phyloP scores from a whole-genome alignment of 2,329 filamentous ascomycete genomes.

The Xylariaceae sp. region DNA sequence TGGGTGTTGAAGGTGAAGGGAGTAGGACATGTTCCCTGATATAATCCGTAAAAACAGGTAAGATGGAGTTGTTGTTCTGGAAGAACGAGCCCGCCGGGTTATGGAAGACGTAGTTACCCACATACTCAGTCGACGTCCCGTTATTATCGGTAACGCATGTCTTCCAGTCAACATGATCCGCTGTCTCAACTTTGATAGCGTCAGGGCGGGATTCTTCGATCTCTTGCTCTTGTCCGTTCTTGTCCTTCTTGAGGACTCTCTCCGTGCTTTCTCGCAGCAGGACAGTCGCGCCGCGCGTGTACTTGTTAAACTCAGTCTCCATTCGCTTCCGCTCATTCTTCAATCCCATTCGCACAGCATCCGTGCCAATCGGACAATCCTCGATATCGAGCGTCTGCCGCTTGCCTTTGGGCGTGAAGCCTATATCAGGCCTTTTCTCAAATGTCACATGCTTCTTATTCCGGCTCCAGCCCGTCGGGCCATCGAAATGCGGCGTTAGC shows the following conservation, averaged over 20 bases:
- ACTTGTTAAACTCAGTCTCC: conserved; percentile 63
- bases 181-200: conserved; percentile 50
- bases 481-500: conserved; percentile 92
- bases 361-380: conserved; percentile 92
- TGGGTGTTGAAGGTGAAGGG: conserved; percentile 30
- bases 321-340: conserved; percentile 75
- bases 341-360: conserved; percentile 76
- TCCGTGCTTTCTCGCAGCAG: conserved; percentile 81
- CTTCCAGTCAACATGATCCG: conserved; percentile 69
- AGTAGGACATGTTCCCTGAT: conserved; percentile 76
- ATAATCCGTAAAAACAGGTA: conserved; percentile 80
- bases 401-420: conserved; percentile 85
- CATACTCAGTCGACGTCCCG: conserved; percentile 78
- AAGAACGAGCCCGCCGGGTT: conserved; percentile 95
- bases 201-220: conserved; percentile 32
- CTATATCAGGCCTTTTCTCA: conserved; percentile 69
- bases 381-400: conserved; percentile 86
- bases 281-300: conserved; percentile 79
- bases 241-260: conserved; percentile 56
- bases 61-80: conserved; percentile 99
- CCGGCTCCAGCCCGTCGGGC: conserved; percentile 57
- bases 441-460: conserved; percentile 49
- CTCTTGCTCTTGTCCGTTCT: neutral
- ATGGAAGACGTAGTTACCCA: conserved; percentile 78
- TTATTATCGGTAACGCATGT: conserved; percentile 86